These are phyloP conservation scores for Suillus occidentalis DNA, from an alignment of 768 basidiomycete species.

Conservation along the genomic window DNA sequence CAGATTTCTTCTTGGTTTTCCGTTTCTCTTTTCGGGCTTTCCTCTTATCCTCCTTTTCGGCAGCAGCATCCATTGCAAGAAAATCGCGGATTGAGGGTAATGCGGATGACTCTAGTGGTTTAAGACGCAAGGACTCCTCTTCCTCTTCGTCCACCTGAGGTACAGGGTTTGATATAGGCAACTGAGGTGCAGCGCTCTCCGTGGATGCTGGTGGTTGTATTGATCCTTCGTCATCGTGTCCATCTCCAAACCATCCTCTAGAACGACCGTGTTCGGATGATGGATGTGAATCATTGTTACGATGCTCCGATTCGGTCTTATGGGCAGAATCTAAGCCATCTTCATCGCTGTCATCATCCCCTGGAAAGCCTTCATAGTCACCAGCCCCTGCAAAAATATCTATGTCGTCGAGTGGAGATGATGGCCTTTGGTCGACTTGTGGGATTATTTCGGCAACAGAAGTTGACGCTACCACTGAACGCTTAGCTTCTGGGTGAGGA, in stretches of 20 bases:
- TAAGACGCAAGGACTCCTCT: constrained; percentile 56
- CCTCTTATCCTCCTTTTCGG: constrained; percentile 63
- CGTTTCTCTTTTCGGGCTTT: constrained; percentile 78
- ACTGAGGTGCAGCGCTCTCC: constrained; percentile 11
- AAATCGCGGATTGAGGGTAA: constrained; percentile 83
- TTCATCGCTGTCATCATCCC: constrained; percentile 38
- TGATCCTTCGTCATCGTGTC: constrained; percentile 25
- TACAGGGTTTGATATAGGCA: constrained; percentile 13
- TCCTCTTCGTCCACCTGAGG: constrained; percentile 38
- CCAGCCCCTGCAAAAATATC: constrained; percentile 89
- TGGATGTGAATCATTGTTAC: constrained; percentile 1
- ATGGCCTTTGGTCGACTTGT: constrained; percentile 9
- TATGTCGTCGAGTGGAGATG: constrained; percentile 48
- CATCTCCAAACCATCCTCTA: constrained; percentile 51
- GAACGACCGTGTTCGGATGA: constrained; percentile 5
- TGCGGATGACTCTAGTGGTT: constrained; percentile 75
- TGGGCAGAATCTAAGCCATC: constrained; percentile 12
- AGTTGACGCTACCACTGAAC: constrained; percentile 4
- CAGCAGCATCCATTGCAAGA: constrained; percentile 72
- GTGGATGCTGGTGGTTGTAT: neutral
- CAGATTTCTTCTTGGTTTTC: constrained; percentile 40
- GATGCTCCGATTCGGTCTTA: constrained; percentile 8
- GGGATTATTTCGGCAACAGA: constrained; percentile 8
- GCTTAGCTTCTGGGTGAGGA: constrained; percentile 22
- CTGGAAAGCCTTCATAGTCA: constrained; percentile 74